Conservation (phyloP, 108 stramenopile genomes). For the Skeletonema tropicum region DNA sequence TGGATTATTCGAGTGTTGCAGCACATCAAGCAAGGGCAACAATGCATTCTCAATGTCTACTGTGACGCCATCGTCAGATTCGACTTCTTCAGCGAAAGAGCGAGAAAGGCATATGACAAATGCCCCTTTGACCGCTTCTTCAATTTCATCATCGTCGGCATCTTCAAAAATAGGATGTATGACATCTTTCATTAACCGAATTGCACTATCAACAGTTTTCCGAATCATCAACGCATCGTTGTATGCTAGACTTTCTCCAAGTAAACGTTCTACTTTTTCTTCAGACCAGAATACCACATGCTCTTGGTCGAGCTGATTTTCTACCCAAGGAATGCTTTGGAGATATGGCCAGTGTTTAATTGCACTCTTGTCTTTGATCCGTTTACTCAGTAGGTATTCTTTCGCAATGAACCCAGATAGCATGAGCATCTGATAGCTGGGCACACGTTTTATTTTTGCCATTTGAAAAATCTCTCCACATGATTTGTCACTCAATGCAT, state of each 20-base stretch:
- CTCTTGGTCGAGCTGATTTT: slow-evolving; percentile 68
- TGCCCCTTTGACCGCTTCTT: slow-evolving; percentile 68
- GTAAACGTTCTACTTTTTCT: slow-evolving; percentile 55
- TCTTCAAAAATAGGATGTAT: slow-evolving; percentile 47
- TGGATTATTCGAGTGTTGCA: slow-evolving; percentile 71
- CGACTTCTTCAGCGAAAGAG: slow-evolving; percentile 65
- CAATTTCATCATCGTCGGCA: slow-evolving; percentile 33
- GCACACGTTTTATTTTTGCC: slow-evolving; percentile 53
- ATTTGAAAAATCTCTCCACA: slow-evolving; percentile 60
- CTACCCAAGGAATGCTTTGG: slow-evolving; percentile 71
- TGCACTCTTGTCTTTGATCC: neutral
- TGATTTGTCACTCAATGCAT: slow-evolving; percentile 41
- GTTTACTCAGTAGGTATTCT: slow-evolving; percentile 48
- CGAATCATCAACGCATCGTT: slow-evolving; percentile 58
- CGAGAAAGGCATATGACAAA: slow-evolving; percentile 74
- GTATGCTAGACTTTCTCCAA: slow-evolving; percentile 67
- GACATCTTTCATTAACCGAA: slow-evolving; percentile 47
- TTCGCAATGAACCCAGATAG: slow-evolving; percentile 78
- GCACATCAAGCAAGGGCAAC: slow-evolving; percentile 75
- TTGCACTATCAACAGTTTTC: slow-evolving; percentile 64
- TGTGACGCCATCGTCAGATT: slow-evolving; percentile 37
- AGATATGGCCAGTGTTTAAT: slow-evolving; percentile 66
- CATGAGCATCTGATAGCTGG: slow-evolving; percentile 60
- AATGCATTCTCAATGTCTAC: slow-evolving; percentile 54
- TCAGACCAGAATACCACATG: slow-evolving; percentile 78